Conservation (phyloP, 2,329 filamentous ascomycete genomes). For the Apiospora saccharicola region DNA sequence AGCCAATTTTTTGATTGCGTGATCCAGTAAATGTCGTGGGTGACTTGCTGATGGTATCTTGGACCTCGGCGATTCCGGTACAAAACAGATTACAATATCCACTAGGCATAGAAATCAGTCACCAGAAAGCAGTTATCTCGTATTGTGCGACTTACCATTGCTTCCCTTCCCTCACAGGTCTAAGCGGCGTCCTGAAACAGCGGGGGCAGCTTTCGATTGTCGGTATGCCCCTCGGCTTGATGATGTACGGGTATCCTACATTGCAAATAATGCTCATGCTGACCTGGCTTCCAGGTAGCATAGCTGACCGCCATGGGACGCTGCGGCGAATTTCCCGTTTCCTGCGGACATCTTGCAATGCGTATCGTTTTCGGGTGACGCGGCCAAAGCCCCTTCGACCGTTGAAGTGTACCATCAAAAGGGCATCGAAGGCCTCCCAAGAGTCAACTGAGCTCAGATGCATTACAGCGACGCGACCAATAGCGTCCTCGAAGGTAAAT, state of each 20-base stretch:
- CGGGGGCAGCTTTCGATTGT: not conserved
- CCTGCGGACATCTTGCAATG: not conserved
- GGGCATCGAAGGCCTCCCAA: not conserved
- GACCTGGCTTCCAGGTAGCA: not conserved
- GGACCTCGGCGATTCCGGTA: not conserved
- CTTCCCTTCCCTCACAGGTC: not conserved
- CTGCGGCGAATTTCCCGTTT: not conserved
- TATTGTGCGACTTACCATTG: not conserved
- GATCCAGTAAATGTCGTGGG: not conserved
- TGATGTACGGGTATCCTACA: not conserved
- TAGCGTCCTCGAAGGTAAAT: not conserved
- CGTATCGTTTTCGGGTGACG: not conserved
- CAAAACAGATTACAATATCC: not conserved
- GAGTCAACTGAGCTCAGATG: not conserved
- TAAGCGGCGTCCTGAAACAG: not conserved
- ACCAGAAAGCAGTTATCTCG: not conserved
- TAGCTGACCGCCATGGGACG: not conserved
- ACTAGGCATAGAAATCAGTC: not conserved
- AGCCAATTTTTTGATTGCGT: not conserved
- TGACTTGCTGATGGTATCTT: not conserved
- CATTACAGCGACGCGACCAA: not conserved
- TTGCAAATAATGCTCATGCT: not conserved
- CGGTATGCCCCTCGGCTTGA: no score
- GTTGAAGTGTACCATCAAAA: not conserved
- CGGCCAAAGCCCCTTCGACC: not conserved